phyloP scores from a whole-genome alignment of 106 monocot genomes.

The Acorus gramineus region DNA sequence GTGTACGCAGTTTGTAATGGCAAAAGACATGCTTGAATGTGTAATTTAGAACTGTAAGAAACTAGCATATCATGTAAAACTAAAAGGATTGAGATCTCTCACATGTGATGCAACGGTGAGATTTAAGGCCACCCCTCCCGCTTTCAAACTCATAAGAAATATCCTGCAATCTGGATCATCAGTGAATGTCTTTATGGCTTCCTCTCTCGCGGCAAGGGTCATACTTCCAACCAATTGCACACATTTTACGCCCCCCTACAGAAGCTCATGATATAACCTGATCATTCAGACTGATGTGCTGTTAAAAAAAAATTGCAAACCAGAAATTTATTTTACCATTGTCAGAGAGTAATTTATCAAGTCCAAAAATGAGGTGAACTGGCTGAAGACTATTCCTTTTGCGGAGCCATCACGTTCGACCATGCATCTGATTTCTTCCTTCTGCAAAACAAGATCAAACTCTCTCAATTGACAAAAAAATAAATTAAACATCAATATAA shows the following conservation, averaged over 20 bases:
- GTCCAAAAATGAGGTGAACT: constrained; percentile 88
- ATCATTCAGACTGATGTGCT: background rate
- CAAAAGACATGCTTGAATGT: too few relatives aligned
- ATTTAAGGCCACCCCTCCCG: constrained; percentile 93
- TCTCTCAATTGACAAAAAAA: too few relatives aligned
- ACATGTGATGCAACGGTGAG: constrained; percentile 86
- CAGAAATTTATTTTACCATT: constrained; percentile 24
- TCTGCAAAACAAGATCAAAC: constrained; percentile 20
- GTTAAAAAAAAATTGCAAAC: background rate
- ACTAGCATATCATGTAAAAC: too few relatives aligned
- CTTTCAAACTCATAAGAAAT: constrained; percentile 89
- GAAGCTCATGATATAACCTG: constrained; percentile 18
- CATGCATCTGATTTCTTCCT: constrained; percentile 85
- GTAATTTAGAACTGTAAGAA: too few relatives aligned
- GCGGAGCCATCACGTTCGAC: constrained; percentile 77
- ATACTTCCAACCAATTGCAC: constrained; percentile 83
- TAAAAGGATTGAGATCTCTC: constrained; percentile 1
- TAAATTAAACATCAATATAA: too few relatives aligned
- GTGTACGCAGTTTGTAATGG: too few relatives aligned
- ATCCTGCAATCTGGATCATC: constrained; percentile 58
- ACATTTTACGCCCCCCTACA: constrained; percentile 67
- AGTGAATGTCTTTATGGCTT: constrained; percentile 62
- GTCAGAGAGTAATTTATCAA: constrained; percentile 64
- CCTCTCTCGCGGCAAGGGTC: constrained; percentile 69
- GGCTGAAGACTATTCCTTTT: constrained; percentile 91